Base-by-base conservation (phyloP, 345 rosid genomes). In the Brassica incana region DNA sequence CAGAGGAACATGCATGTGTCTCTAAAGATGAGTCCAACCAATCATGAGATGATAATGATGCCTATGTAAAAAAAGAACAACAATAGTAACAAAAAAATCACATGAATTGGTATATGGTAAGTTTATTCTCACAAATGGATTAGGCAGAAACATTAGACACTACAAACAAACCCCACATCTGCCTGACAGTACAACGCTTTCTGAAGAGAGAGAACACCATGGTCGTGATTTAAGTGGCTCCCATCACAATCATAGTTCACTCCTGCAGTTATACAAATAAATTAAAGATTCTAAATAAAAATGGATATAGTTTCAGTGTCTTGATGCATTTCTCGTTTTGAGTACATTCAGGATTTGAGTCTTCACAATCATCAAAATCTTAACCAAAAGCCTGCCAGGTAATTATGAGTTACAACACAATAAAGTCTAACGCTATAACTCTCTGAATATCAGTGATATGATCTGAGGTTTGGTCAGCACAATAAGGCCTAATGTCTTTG, bases 21-120 rank as follows among this genome's bases (percentile, higher is more conserved):
- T 88, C 96, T 76, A 86, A 29, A 36, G 93, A 91, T 69, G 92
- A 88, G 84, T 86, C 88, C 87, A 87, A 72, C 91, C 94, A 93
- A 61, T 87, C 87, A 71, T 76, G 79, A 60, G 88, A 69, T 63
- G 88, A 71, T 52, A 85, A 86, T 33, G 82, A 71, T 77, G 69
- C 23, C 99, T 92, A 85, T 77, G 85, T 16, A 73, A 27, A 27
- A 27, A 27, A 3, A 77, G 16, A 48, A 64, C 29, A 69, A 68
- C 59, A 69, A 23, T 8, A 2, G 15, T 63, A 75, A 69, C 14
- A 61, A 61, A 38, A 74, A 32, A 59, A 11, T 63, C 6, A 35
- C 70, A 68, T 50, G 69, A 67, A 9, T 67, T 73, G 36, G 20
- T 77, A 78, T 48, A 27, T 27, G 59, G 35, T 5, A 62, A 33